Evolutionary conservation across 805 yeast species (phyloP).

Genomic region (Metschnikowia henanensis): DNA sequence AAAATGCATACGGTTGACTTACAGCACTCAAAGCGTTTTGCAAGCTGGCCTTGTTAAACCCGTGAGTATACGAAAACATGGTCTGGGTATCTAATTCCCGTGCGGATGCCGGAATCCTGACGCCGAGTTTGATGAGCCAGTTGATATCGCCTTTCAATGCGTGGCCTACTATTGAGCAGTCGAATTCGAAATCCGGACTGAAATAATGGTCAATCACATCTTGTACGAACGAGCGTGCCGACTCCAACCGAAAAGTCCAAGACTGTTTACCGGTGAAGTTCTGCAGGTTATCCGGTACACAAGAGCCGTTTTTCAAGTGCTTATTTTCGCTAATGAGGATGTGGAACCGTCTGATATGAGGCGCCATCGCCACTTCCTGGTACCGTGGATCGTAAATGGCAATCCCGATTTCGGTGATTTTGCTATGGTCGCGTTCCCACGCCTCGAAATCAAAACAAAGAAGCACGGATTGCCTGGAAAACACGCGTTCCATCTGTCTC

Average conservation of each 20-base stretch:
- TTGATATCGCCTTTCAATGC: slow-evolving; percentile 16
- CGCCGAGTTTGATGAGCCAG: slow-evolving; percentile 13
- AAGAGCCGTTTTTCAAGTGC: slow-evolving; percentile 18
- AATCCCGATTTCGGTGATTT: slow-evolving; percentile 26
- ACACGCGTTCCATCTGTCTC: slow-evolving; percentile 20
- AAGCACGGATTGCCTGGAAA: slow-evolving; percentile 18
- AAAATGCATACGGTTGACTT: slow-evolving; percentile 22
- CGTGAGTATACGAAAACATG: slow-evolving; percentile 16
- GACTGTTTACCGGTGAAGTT: slow-evolving; percentile 15
- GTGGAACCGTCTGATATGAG: slow-evolving; percentile 20
- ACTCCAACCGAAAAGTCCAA: neutral
- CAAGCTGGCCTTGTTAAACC: slow-evolving; percentile 21
- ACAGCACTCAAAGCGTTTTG: slow-evolving; percentile 20
- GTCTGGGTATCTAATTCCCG: slow-evolving; percentile 21
- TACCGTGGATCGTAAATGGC: slow-evolving; percentile 24
- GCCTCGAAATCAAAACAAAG: slow-evolving; percentile 29
- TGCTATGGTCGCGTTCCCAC: slow-evolving; percentile 16
- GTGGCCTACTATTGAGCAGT: slow-evolving; percentile 23
- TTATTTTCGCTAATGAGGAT: slow-evolving; percentile 20
- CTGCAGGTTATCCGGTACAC: slow-evolving; percentile 23
- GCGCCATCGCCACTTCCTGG: slow-evolving; percentile 16
- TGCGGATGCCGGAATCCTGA: slow-evolving; percentile 2
- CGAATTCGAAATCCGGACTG: slow-evolving; percentile 8
- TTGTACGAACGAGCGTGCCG: slow-evolving; percentile 11
- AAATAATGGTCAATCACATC: slow-evolving; percentile 18